These are phyloP conservation scores for Botrytis pseudocinerea DNA, from an alignment of 2,329 filamentous ascomycete species.

Conservation along the genomic window DNA sequence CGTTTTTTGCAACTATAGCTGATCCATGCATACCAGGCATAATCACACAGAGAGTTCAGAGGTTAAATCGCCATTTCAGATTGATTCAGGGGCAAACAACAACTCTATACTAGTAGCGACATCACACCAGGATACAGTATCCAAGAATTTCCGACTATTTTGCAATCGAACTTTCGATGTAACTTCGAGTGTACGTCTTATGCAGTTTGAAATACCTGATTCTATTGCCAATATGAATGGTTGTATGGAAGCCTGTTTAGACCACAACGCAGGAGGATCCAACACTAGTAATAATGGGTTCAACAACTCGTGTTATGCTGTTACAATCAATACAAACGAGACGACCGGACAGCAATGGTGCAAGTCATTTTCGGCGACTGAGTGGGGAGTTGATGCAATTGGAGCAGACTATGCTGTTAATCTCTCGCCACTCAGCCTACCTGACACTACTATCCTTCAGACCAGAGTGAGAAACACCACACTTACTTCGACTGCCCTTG, in stretches of 20 bases:
- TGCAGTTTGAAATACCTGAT: not conserved
- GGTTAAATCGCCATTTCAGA: not conserved
- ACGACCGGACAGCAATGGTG: not conserved
- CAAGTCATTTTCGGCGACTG: not conserved
- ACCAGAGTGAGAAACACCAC: not conserved
- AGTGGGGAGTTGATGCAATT: not conserved
- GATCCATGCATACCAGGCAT: not conserved
- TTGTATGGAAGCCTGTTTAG: not conserved
- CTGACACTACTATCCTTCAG: not conserved
- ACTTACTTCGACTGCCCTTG: not conserved
- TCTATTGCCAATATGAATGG: not conserved
- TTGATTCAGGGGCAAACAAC: not conserved
- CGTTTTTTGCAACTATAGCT: not conserved
- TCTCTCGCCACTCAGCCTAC: not conserved
- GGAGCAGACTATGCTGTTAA: not conserved
- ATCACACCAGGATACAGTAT: not conserved
- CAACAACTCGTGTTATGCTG: not conserved
- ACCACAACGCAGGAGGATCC: not conserved
- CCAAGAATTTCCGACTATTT: not conserved
- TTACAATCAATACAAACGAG: not conserved
- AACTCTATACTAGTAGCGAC: not conserved
- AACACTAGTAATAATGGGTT: too few relatives aligned
- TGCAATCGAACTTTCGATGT: slow-evolving; percentile 7
- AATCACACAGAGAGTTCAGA: not conserved
- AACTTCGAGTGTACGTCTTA: not conserved